Evolutionary conservation across 2,329 filamentous ascomycete genomes (phyloP), one percentile per base, ranked within the genome.

Genomic region (Penicillium occitanis): DNA sequence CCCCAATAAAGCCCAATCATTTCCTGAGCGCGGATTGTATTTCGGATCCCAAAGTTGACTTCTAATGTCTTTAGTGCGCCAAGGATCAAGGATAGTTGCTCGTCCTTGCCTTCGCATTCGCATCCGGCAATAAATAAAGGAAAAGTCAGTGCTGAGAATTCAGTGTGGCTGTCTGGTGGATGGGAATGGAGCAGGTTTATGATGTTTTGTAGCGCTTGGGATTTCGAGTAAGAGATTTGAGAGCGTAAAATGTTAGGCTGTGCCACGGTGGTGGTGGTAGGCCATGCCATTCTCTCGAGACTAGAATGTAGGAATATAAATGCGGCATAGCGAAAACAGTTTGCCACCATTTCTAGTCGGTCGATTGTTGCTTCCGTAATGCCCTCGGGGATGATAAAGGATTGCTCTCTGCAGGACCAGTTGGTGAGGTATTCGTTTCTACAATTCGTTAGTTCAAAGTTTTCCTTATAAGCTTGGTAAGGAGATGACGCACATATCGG

Each of bases 131-230:
- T 78, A 59, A 78, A 78, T 1, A 78, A 67, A 19, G 77, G 77
- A 62, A 78, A 78, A 3, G 76, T 77, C 1, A 78, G 72, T 1
- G 75, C 77, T 0, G 77, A 78, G 44, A 72, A 78, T 60, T 78
- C 77, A 68, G 74, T 76, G 48, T 77, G 73, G 17, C 71, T 69
- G 30, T 77, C 75, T 5, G 77, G 70, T 4, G 74, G 71, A 11
- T 71, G 70, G 0, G 69, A 67, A 48, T 69, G 67, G 5, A 78
- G 67, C 10, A 74, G 69, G 4, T 59, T 19, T 4, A 78, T 68
- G 28, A 75, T 74, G 30, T 70, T 68, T 17, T 71, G 69, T 7
- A 78, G 53, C 11, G 75, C 76, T 8, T 66, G 69, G 0, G 66
- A 35, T 69, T 77, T 78, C 1, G 74, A 68, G 5, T 68, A 67